Conservation (phyloP, 768 basidiomycete genomes). For the Phallus indusiatus region DNA sequence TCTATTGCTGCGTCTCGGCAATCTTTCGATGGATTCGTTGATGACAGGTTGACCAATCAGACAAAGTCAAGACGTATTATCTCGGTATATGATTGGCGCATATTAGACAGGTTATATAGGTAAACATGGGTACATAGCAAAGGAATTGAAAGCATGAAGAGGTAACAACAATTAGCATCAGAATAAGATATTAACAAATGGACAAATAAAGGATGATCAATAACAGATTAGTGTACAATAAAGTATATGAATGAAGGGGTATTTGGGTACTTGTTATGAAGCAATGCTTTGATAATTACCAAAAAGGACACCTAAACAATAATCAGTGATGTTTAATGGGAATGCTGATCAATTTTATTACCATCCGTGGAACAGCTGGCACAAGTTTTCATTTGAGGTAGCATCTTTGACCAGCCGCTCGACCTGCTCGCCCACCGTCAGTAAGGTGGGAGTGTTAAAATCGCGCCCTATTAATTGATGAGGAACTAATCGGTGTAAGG, state of each 20-base stretch:
- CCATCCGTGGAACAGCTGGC: slow-evolving; percentile 34
- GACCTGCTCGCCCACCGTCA: slow-evolving; percentile 34
- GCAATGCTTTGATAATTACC: slow-evolving; percentile 33
- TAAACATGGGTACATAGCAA: not conserved
- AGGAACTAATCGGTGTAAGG: too few species aligned
- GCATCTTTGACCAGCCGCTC: slow-evolving; percentile 35
- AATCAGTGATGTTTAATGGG: not conserved
- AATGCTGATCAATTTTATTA: slow-evolving; percentile 12
- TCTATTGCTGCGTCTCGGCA: too few species aligned
- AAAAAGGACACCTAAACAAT: slow-evolving; percentile 57
- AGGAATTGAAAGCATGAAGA: not conserved
- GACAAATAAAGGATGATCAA: not conserved
- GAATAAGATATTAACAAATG: not conserved
- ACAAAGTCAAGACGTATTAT: too few species aligned
- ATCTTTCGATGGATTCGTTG: too few species aligned
- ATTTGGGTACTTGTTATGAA: not conserved
- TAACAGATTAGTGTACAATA: not conserved
- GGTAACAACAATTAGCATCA: not conserved
- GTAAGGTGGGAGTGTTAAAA: slow-evolving; percentile 31
- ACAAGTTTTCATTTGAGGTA: slow-evolving; percentile 34
- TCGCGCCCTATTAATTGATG: slow-evolving; percentile 25
- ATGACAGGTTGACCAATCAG: too few species aligned
- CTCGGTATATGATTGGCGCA: too few species aligned
- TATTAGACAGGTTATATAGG: too few species aligned
- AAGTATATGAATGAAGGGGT: not conserved